These are phyloP conservation scores for Xylariaceae sp. DNA, from an alignment of 2,329 filamentous ascomycete species.

Conservation along the genomic window DNA sequence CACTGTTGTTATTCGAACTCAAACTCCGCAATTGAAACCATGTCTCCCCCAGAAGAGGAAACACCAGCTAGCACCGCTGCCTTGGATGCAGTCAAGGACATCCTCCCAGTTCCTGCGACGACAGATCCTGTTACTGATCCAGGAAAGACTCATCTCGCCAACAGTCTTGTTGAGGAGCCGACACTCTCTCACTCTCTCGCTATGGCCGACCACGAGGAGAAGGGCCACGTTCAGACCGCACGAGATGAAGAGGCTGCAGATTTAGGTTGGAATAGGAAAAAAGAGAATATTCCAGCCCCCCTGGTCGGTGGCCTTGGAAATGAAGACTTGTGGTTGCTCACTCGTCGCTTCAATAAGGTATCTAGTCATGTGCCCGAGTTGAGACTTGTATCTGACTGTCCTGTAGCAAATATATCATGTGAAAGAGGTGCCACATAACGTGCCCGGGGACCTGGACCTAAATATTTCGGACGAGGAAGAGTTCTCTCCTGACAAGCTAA, in stretches of 20 bases:
- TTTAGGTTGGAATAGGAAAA: constrained; percentile 66
- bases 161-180: constrained; percentile 27
- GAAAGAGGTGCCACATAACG: constrained; percentile 59
- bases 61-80: too few species aligned
- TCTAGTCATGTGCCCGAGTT: neutral
- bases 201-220: constrained; percentile 40
- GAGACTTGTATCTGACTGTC: neutral
- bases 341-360: constrained; percentile 73
- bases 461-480: constrained; percentile 81
- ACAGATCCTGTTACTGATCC: constrained; percentile 31
- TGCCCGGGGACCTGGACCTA: constrained; percentile 70
- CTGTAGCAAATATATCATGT: constrained; percentile 59
- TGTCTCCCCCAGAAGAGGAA: too few species aligned
- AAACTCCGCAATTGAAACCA: too few species aligned
- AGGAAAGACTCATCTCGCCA: constrained; percentile 20
- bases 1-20: too few species aligned
- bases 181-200: constrained; percentile 44
- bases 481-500: constrained; percentile 80
- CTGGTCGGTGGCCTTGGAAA: constrained; percentile 68
- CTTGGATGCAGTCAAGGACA: too few species aligned
- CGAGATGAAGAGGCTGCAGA: constrained; percentile 57
- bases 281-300: constrained; percentile 53
- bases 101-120: constrained; percentile 33
- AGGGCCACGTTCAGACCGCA: constrained; percentile 45
- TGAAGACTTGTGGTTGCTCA: constrained; percentile 69